A percentile compares a stretch with the other conserved stretches of the same genome.
Conservation (phyloP, 306 rosid genomes). For the Phaseolus lunatus region DNA sequence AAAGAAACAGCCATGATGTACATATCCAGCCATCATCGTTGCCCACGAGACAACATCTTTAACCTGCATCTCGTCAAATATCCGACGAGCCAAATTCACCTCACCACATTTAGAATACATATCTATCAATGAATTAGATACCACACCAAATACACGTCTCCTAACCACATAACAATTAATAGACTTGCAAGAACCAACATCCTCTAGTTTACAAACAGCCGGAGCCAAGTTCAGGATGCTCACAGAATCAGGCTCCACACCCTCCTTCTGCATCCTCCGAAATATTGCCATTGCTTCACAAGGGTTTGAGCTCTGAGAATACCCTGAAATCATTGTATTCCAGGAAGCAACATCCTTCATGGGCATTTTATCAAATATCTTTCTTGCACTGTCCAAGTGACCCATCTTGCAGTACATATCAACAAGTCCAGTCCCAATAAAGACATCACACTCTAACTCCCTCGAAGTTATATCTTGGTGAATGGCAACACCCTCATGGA, state of each 20-base stretch:
- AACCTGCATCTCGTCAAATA: conserved; percentile 54
- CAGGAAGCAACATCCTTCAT: conserved; percentile 63
- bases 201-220: conserved; percentile 62
- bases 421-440: conserved; percentile 70
- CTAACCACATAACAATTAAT: conserved; percentile 69
- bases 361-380: conserved; percentile 66
- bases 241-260: conserved; percentile 56
- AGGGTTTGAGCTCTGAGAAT: conserved; percentile 62
- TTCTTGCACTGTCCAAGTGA: conserved; percentile 54
- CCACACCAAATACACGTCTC: conserved; percentile 48
- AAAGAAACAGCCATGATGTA: conserved; percentile 49
- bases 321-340: conserved; percentile 73
- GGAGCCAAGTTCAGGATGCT: conserved; percentile 77
- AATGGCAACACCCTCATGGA: conserved; percentile 55
- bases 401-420: conserved; percentile 75
- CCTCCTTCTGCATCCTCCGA: conserved; percentile 55
- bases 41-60: conserved; percentile 68
- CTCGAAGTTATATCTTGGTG: conserved; percentile 56
- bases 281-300: conserved; percentile 55
- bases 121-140: conserved; percentile 70
- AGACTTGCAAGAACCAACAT: conserved; percentile 61
- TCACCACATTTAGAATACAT: conserved; percentile 76
- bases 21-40: conserved; percentile 74
- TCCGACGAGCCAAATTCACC: conserved; percentile 48
- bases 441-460: conserved; percentile 59